Evolutionary conservation across 495 filamentous ascomycete species (phyloP).

Genomic region (Penicillium atrosanguineum): DNA sequence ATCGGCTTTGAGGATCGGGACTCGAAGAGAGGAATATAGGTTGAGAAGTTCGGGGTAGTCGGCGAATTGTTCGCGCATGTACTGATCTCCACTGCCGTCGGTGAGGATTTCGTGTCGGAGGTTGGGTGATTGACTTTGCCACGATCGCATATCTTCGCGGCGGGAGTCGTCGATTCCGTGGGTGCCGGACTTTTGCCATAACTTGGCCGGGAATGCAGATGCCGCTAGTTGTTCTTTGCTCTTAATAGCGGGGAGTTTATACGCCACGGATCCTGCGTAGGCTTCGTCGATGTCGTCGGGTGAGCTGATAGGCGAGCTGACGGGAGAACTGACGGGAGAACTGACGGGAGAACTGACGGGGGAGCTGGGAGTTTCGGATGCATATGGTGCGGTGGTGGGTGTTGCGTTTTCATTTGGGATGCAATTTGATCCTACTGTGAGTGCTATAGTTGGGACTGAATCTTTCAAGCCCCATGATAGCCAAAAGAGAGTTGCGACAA

Average conservation of each 20-base stretch:
- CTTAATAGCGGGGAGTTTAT: neutral
- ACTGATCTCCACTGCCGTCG: constrained; percentile 29
- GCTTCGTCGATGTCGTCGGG: neutral
- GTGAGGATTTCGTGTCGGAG: constrained; percentile 37
- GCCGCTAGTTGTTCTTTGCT: neutral
- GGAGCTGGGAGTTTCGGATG: neutral
- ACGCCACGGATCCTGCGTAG: neutral
- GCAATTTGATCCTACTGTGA: neutral
- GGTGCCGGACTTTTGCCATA: constrained; percentile 34
- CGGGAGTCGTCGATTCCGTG: constrained; percentile 12
- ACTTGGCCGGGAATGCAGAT: constrained; percentile 17
- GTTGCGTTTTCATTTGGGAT: neutral
- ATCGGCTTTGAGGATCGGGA: constrained; percentile 39
- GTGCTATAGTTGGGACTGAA: neutral
- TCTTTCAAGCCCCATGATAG: neutral
- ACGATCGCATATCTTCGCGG: constrained; percentile 17
- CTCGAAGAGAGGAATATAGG: constrained; percentile 25
- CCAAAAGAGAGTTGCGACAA: constrained; percentile 1
- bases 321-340: no score
- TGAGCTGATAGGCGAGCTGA: neutral
- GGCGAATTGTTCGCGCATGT: constrained; percentile 28
- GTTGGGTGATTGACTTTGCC: constrained; percentile 28
- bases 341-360: no score
- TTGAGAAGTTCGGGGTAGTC: constrained; percentile 21
- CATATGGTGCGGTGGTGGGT: neutral